phyloP scores from a whole-genome alignment of 2,329 filamentous ascomycete genomes.

The Drechslera avenae region DNA sequence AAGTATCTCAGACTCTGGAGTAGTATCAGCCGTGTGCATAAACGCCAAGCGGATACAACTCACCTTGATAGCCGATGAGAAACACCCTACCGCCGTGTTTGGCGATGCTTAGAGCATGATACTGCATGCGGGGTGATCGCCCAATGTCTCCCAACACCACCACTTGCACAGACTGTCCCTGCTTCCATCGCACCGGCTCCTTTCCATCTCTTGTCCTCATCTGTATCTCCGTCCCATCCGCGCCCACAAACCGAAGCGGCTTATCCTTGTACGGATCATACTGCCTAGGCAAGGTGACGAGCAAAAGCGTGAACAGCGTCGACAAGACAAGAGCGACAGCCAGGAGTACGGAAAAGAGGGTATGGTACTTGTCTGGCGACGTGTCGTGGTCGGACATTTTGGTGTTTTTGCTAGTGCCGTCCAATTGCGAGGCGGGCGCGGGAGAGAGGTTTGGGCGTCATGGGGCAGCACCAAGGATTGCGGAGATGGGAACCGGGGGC shows the following conservation, averaged over 20 bases:
- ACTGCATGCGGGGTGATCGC: constrained; percentile 96
- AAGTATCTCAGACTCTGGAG: constrained; percentile 75
- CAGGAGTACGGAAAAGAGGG: constrained; percentile 48
- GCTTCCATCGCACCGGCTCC: constrained; percentile 29
- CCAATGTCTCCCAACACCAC: constrained; percentile 95
- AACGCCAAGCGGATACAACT: background rate
- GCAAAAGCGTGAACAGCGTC: constrained; percentile 55
- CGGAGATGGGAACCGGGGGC: constrained; percentile 23
- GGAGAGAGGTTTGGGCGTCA: constrained; percentile 19
- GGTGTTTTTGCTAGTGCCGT: constrained; percentile 16
- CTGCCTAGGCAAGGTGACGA: constrained; percentile 59
- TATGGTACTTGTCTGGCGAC: constrained; percentile 25
- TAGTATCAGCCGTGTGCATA: background rate
- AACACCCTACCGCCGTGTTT: constrained; percentile 80
- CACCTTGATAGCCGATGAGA: constrained; percentile 86
- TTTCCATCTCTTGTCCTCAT: constrained; percentile 28
- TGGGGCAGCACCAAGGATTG: constrained; percentile 14
- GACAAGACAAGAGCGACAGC: constrained; percentile 50
- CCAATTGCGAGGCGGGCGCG: constrained; percentile 19
- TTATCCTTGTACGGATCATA: constrained; percentile 52
- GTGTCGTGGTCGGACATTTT: constrained; percentile 43
- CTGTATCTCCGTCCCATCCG: constrained; percentile 31
- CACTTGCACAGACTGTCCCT: constrained; percentile 70
- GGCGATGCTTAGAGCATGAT: constrained; percentile 91
- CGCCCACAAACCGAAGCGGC: constrained; percentile 27